Percentiles rank a stretch among this genome's conserved stretches.
phyloP scores from a whole-genome alignment of 768 basidiomycete species.

The Rhizopogon vinicolor region DNA sequence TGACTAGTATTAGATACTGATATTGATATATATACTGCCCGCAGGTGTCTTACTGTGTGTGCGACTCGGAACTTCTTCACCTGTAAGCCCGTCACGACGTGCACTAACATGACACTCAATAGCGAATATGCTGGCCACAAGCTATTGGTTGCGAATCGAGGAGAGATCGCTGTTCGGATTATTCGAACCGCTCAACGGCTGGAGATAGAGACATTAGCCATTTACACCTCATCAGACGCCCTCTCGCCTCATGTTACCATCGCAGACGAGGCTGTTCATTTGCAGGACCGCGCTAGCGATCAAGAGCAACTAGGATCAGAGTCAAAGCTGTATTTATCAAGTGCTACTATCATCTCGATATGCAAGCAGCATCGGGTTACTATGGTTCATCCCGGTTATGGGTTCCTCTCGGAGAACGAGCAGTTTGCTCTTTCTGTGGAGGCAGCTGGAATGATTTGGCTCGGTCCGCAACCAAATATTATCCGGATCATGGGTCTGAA shows the following conservation, averaged over 20 bases:
- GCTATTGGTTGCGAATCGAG: conserved; percentile 65
- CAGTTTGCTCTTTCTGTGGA: conserved; percentile 45
- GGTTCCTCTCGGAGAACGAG: conserved; percentile 63
- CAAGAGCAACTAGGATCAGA: conserved; percentile 28
- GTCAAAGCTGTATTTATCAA: conserved; percentile 39
- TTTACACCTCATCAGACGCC: conserved; percentile 58
- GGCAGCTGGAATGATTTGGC: conserved; percentile 48
- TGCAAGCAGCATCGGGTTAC: conserved; percentile 39
- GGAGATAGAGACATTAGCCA: conserved; percentile 47
- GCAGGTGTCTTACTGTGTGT: too few relatives aligned
- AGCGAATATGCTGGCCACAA: conserved; percentile 32
- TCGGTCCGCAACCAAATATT: conserved; percentile 48
- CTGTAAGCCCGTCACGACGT: not conserved
- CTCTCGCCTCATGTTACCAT: conserved; percentile 52
- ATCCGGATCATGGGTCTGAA: conserved; percentile 59
- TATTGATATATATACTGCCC: not conserved
- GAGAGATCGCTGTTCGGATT: conserved; percentile 67
- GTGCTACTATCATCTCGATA: conserved; percentile 33
- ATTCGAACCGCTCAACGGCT: conserved; percentile 51
- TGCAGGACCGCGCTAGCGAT: conserved; percentile 16
- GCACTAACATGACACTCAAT: conserved; percentile 8
- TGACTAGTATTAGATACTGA: not conserved
- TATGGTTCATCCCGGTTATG: conserved; percentile 60
- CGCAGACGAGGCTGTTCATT: conserved; percentile 45
- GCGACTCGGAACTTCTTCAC: too few relatives aligned